A percentile compares a stretch with the other conserved stretches of the same genome.
phyloP scores from a whole-genome alignment of 139 green algal species.

The Coelastrella sp. region DNA sequence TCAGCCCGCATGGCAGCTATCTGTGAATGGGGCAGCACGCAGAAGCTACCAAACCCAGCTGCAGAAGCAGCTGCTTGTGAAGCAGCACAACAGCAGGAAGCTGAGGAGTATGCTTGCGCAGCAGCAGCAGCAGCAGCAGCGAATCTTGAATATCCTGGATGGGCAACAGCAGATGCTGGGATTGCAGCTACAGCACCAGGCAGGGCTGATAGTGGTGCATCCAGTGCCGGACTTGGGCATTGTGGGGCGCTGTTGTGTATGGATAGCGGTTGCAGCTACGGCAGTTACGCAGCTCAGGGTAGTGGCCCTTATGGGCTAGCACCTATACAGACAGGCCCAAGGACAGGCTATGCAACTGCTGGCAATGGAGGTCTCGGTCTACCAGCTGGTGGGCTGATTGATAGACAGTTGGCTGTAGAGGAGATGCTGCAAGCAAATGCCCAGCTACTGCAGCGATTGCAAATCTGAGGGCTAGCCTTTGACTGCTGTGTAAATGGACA shows the following conservation, averaged over 20 bases:
- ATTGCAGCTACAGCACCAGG: too few relatives aligned
- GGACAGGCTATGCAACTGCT: background rate
- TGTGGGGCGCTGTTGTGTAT: too few relatives aligned
- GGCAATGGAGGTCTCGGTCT: background rate
- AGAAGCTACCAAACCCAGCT: background rate
- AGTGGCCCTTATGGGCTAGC: too few relatives aligned
- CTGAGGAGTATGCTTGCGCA: background rate
- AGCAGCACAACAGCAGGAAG: background rate
- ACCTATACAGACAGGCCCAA: too few relatives aligned
- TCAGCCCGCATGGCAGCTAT: constrained; percentile 49
- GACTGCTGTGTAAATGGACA: too few relatives aligned
- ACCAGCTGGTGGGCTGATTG: background rate
- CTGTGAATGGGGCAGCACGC: constrained; percentile 47
- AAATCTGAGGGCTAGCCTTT: background rate
- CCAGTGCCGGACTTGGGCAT: too few relatives aligned
- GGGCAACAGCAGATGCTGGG: too few relatives aligned
- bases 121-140: background rate
- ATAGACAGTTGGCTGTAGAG: constrained; percentile 25
- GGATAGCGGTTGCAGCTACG: too few relatives aligned
- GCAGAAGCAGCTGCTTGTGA: background rate
- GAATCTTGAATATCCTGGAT: too few relatives aligned
- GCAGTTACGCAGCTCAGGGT: too few relatives aligned
- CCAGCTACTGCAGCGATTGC: constrained; percentile 36
- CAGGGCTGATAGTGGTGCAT: too few relatives aligned
- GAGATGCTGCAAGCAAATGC: constrained; percentile 47